Evolutionary conservation across 805 yeast species (phyloP).

Genomic region (Suhomyces sp.): DNA sequence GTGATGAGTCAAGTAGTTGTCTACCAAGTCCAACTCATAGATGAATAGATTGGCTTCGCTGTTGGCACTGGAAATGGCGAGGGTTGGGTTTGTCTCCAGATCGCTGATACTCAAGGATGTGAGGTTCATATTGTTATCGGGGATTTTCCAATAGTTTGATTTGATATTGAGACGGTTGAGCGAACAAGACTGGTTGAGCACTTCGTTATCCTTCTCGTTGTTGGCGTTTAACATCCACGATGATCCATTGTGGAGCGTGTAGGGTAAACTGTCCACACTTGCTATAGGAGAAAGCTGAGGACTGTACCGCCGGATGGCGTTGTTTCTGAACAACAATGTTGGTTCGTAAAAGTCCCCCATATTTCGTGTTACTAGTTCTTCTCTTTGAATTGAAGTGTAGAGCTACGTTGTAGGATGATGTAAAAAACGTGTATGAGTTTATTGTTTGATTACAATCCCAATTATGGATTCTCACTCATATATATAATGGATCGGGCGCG

Average conservation of each 20-base stretch:
- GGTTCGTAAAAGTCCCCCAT: constrained; percentile 40
- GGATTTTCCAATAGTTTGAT: constrained; percentile 46
- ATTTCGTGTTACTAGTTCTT: neutral
- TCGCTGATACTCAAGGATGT: constrained; percentile 40
- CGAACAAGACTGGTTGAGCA: constrained; percentile 43
- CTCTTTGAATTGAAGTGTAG: too few relatives aligned
- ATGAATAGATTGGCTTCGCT: constrained; percentile 47
- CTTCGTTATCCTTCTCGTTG: constrained; percentile 26
- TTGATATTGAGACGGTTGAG: constrained; percentile 39
- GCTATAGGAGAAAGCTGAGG: constrained; percentile 23
- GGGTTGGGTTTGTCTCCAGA: constrained; percentile 25
- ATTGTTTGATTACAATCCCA: neutral
- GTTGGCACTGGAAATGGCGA: constrained; percentile 55
- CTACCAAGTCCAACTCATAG: constrained; percentile 42
- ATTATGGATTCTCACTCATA: neutral
- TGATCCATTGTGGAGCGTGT: constrained; percentile 4
- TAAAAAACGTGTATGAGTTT: neutral
- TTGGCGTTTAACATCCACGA: constrained; percentile 32
- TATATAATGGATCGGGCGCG: neutral
- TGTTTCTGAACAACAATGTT: constrained; percentile 40
- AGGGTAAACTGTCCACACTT: constrained; percentile 14
- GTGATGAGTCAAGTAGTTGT: constrained; percentile 50
- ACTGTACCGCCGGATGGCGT: constrained; percentile 31
- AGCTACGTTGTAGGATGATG: neutral
- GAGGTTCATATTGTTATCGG: constrained; percentile 41